Percentiles rank a stretch among this genome's conserved stretches.
Evolutionary conservation across 2,329 filamentous ascomycete species (phyloP).

Genomic region (Colletotrichum truncatum): DNA sequence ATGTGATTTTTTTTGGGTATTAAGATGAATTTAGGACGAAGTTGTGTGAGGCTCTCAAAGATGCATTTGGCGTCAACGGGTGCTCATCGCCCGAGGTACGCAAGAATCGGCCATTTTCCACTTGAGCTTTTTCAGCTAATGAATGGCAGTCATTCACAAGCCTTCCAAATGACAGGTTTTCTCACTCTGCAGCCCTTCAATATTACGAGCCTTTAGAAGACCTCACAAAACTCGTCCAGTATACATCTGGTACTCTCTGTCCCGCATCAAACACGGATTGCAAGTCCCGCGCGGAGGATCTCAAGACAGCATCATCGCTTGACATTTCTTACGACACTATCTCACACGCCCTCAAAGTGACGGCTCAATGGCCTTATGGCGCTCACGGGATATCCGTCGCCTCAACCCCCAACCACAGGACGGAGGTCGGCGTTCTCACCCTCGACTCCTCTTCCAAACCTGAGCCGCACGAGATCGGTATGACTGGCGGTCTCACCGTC

Average conservation of each 20-base stretch:
- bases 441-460: constrained; percentile 66
- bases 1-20: not conserved
- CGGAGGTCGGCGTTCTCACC: constrained; percentile 84
- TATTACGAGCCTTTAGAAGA: constrained; percentile 74
- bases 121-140: too few relatives aligned
- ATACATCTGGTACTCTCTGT: constrained; percentile 64
- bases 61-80: constrained; percentile 64
- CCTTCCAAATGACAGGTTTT: constrained; percentile 52
- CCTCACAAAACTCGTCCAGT: constrained; percentile 62
- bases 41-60: constrained; percentile 68
- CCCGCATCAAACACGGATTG: constrained; percentile 56
- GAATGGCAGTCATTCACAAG: constrained; percentile 67
- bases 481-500: constrained; percentile 82
- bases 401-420: constrained; percentile 58
- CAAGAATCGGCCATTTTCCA: not conserved
- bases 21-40: constrained; percentile 45
- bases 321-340: constrained; percentile 82
- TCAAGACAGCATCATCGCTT: constrained; percentile 67
- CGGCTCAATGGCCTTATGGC: constrained; percentile 68
- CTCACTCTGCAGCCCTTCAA: constrained; percentile 65
- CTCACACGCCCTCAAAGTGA: constrained; percentile 71
- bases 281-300: constrained; percentile 50
- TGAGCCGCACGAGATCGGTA: constrained; percentile 77
- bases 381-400: constrained; percentile 50
- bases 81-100: constrained; percentile 50